phyloP scores from a whole-genome alignment of 768 basidiomycete genomes.

The Auricularia sp. region DNA sequence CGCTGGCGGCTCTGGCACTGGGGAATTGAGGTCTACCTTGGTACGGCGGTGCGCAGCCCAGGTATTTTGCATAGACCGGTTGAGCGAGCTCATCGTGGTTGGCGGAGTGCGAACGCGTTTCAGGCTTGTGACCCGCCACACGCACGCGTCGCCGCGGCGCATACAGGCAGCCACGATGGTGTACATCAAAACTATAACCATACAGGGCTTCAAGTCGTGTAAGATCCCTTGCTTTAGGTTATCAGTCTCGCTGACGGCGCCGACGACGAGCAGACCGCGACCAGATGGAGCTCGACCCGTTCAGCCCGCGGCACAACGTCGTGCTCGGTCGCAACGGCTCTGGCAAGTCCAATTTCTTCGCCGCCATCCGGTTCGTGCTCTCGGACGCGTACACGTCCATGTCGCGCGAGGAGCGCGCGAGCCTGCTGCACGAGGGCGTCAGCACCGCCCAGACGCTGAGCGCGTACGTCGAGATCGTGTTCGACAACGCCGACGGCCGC shows the following conservation, averaged over 20 bases:
- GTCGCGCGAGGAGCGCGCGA: constrained; percentile 84
- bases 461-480: constrained; percentile 84
- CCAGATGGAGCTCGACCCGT: constrained; percentile 89
- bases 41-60: constrained; percentile 60
- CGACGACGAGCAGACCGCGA: constrained; percentile 49
- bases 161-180: constrained; percentile 6
- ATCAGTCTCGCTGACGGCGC: too few relatives aligned
- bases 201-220: constrained; percentile 99
- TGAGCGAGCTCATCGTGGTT: constrained; percentile 29
- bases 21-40: constrained; percentile 56
- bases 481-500: constrained; percentile 88
- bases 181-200: constrained; percentile 73
- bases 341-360: constrained; percentile 98
- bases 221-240: too few relatives aligned
- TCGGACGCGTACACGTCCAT: constrained; percentile 97
- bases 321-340: constrained; percentile 96
- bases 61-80: constrained; percentile 68
- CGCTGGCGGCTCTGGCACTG: constrained; percentile 16
- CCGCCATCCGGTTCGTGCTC: constrained; percentile 93
- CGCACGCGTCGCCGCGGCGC: too few relatives aligned
- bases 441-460: constrained; percentile 81
- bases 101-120: neutral
- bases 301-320: constrained; percentile 88
- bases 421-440: constrained; percentile 89
- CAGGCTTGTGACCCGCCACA: neutral